phyloP scores from a whole-genome alignment of 2,329 filamentous ascomycete species.

The Penicillium sp. region DNA sequence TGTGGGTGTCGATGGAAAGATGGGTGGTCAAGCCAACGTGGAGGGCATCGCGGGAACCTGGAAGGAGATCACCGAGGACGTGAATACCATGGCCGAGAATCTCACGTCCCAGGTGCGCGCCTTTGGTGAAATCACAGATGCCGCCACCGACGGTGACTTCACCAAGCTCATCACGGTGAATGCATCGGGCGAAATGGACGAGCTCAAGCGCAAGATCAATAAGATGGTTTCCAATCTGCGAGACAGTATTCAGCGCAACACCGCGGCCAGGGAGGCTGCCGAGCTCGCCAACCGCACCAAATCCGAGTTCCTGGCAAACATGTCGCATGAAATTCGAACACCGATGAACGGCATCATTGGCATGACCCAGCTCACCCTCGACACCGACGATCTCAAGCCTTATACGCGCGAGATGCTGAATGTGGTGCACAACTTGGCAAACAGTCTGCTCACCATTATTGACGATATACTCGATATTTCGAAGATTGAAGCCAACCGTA shows the following conservation, averaged over 20 bases:
- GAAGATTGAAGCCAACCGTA: constrained; percentile 86
- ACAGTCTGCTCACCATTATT: constrained; percentile 94
- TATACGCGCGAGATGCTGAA: constrained; percentile 98
- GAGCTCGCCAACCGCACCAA: constrained; percentile 97
- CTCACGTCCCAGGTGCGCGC: constrained; percentile 94
- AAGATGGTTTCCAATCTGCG: constrained; percentile 96
- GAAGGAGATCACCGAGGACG: constrained; percentile 97
- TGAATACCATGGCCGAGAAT: constrained; percentile 85
- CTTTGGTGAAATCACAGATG: constrained; percentile 97
- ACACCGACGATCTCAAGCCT: constrained; percentile 88
- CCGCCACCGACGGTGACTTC: constrained; percentile 94
- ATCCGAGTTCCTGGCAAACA: constrained; percentile 96
- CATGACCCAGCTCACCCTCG: constrained; percentile 93
- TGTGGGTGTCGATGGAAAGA: constrained; percentile 95
- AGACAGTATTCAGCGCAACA: constrained; percentile 95
- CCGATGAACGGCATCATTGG: constrained; percentile 98
- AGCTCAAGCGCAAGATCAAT: constrained; percentile 98
- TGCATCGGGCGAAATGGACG: constrained; percentile 97
- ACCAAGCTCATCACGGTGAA: constrained; percentile 95
- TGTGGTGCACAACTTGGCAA: constrained; percentile 93
- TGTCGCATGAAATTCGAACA: constrained; percentile 97
- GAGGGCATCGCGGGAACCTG: constrained; percentile 87
- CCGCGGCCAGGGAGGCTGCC: constrained; percentile 87
- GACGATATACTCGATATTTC: constrained; percentile 68
- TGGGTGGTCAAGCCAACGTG: constrained; percentile 94